phyloP scores from a whole-genome alignment of 768 basidiomycete species.

The Tricholoma matsutake region DNA sequence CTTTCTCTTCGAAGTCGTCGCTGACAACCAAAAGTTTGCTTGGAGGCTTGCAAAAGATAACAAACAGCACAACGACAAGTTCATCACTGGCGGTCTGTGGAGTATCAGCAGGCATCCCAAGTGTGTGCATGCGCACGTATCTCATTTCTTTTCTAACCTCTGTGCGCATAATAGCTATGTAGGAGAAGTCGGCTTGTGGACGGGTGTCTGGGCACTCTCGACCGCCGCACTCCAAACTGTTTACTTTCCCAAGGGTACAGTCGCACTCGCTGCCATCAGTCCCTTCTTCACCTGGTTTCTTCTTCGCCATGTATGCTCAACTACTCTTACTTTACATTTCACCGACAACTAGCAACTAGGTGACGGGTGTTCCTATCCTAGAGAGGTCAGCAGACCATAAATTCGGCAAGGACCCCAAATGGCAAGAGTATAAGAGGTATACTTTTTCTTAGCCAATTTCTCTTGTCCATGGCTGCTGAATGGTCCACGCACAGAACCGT shows the following conservation, averaged over 20 bases:
- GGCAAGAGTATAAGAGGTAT: conserved; percentile 58
- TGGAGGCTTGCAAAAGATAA: conserved; percentile 59
- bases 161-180: conserved; percentile 49
- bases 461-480: not conserved
- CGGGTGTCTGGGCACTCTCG: conserved; percentile 60
- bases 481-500: conserved; percentile 29
- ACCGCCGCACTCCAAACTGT: conserved; percentile 43
- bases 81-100: conserved; percentile 71
- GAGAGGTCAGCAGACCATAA: conserved; percentile 57
- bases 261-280: conserved; percentile 49
- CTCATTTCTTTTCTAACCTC: not conserved
- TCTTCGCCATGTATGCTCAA: conserved; percentile 44
- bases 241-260: conserved; percentile 41
- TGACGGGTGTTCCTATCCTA: conserved; percentile 69
- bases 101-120: conserved; percentile 68
- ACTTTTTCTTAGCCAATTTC: conserved; percentile 9
- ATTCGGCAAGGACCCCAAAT: conserved; percentile 51
- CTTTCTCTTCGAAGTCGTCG: conserved; percentile 58
- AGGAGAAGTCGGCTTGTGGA: conserved; percentile 70
- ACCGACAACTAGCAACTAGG: conserved; percentile 26
- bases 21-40: conserved; percentile 61
- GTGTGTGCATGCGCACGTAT: conserved; percentile 32
- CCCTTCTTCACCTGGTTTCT: conserved; percentile 65
- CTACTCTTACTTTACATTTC: not conserved
- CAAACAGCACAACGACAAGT: conserved; percentile 67